Conservation (phyloP, 2,329 filamentous ascomycete species). For the Apiospora sp. region DNA sequence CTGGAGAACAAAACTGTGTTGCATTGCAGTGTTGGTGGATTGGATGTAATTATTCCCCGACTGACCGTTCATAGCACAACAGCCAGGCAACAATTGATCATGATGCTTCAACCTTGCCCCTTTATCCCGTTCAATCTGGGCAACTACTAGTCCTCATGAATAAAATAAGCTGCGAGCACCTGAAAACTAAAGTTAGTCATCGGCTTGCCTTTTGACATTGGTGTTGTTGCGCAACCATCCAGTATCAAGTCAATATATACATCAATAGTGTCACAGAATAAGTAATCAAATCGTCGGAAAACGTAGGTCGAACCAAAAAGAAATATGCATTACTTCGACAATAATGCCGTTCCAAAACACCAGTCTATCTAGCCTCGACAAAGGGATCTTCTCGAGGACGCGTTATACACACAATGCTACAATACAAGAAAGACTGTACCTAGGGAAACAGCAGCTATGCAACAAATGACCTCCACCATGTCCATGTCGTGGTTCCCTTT, state of each 20-base stretch:
- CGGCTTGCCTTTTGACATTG: too few species aligned
- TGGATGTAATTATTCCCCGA: background rate
- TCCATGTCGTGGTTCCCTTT: background rate
- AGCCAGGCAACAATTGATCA: background rate
- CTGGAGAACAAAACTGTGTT: background rate
- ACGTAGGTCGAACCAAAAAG: background rate
- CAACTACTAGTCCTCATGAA: too few species aligned
- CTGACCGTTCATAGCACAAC: background rate
- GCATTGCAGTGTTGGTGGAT: background rate
- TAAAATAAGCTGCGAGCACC: too few species aligned
- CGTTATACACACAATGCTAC: conserved; percentile 42
- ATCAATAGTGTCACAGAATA: background rate
- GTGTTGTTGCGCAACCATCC: background rate
- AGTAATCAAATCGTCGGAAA: background rate
- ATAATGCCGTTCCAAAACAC: conserved; percentile 29
- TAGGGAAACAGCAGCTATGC: conserved; percentile 12
- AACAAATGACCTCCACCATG: conserved; percentile 2
- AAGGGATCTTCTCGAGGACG: conserved; percentile 34
- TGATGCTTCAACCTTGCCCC: too few species aligned
- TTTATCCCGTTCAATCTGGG: background rate
- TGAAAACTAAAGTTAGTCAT: too few species aligned
- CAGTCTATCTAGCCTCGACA: conserved; percentile 40
- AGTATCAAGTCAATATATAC: background rate
- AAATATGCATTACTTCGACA: conserved; percentile 9
- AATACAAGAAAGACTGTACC: conserved; percentile 36